A percentile compares a stretch with the other conserved stretches of the same genome.
phyloP scores from a whole-genome alignment of 768 basidiomycete genomes.

The Calocera viscosa region DNA sequence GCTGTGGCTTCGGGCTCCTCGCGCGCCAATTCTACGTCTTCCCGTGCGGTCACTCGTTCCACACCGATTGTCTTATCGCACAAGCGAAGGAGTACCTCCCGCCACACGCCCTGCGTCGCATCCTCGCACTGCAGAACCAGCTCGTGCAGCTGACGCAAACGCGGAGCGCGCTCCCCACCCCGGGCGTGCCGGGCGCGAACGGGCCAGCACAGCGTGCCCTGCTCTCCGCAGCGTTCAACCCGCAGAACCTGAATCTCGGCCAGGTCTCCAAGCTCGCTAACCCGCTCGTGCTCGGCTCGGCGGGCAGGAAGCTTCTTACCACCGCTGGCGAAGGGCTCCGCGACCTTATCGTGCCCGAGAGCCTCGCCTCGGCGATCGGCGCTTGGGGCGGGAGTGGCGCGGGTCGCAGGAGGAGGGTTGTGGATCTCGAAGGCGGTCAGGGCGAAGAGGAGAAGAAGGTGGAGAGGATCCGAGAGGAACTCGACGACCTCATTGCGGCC shows the following conservation, averaged over 20 bases:
- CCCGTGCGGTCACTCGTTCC: constrained; percentile 95
- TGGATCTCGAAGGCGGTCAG: constrained; percentile 19
- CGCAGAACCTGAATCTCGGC: constrained; percentile 12
- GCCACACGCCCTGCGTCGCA: constrained; percentile 64
- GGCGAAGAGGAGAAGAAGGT: constrained; percentile 39
- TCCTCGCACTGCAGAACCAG: constrained; percentile 74
- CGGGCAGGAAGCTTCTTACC: constrained; percentile 34
- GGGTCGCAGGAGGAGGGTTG: constrained; percentile 4
- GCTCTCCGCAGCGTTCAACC: constrained; percentile 20
- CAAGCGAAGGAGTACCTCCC: constrained; percentile 90
- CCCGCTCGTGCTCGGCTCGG: constrained; percentile 48
- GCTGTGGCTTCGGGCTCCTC: constrained; percentile 62
- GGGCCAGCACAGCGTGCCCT: constrained; percentile 17
- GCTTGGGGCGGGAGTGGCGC: constrained; percentile 18
- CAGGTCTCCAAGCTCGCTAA: constrained; percentile 33
- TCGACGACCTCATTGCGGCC: constrained; percentile 80
- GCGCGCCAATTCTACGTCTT: constrained; percentile 96
- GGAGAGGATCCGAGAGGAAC: constrained; percentile 64
- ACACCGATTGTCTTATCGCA: constrained; percentile 91
- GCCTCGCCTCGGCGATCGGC: constrained; percentile 71
- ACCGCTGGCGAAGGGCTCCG: constrained; percentile 51
- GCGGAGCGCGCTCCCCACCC: background rate
- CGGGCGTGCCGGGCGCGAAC: background rate
- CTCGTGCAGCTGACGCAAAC: constrained; percentile 40
- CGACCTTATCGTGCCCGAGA: constrained; percentile 89